A percentile compares a stretch with the other conserved stretches of the same genome.
phyloP scores from a whole-genome alignment of 768 basidiomycete species.

The Xerocomellus chrysenteron region DNA sequence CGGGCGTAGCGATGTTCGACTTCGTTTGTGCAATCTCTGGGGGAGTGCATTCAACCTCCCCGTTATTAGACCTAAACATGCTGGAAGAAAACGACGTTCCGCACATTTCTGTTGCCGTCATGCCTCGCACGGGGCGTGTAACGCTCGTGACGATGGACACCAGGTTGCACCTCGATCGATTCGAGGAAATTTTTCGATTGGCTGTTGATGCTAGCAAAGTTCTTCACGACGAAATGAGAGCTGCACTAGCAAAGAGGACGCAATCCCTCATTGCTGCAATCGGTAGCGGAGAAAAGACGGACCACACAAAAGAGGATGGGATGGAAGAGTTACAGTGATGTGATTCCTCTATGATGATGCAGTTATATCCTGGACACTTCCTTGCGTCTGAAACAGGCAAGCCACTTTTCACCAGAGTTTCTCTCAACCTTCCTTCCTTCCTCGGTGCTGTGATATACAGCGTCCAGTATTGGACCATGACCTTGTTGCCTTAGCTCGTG shows the following conservation, averaged over 20 bases:
- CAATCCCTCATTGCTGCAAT: constrained; percentile 60
- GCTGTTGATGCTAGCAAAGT: constrained; percentile 76
- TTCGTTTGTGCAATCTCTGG: constrained; percentile 89
- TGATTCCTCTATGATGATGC: constrained; percentile 8
- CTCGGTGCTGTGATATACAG: constrained; percentile 83
- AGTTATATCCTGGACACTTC: constrained; percentile 14
- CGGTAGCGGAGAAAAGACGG: constrained; percentile 43
- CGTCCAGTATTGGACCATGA: constrained; percentile 76
- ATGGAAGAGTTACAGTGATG: constrained; percentile 39
- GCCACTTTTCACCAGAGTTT: constrained; percentile 88
- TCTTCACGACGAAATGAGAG: constrained; percentile 82
- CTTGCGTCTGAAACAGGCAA: constrained; percentile 84
- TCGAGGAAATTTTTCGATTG: constrained; percentile 82
- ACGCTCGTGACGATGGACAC: constrained; percentile 94
- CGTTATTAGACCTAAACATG: constrained; percentile 83
- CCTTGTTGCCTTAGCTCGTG: constrained; percentile 73
- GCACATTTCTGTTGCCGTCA: constrained; percentile 81
- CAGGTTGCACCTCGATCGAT: constrained; percentile 87
- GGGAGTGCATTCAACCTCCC: constrained; percentile 78
- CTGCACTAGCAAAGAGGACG: constrained; percentile 64
- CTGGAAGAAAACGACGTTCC: constrained; percentile 93
- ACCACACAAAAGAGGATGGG: constrained; percentile 33
- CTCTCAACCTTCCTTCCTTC: constrained; percentile 97
- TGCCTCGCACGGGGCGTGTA: constrained; percentile 84
- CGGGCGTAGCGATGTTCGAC: constrained; percentile 88